Conservation (phyloP, 768 basidiomycete genomes). For the Russula griseocarnosa region DNA sequence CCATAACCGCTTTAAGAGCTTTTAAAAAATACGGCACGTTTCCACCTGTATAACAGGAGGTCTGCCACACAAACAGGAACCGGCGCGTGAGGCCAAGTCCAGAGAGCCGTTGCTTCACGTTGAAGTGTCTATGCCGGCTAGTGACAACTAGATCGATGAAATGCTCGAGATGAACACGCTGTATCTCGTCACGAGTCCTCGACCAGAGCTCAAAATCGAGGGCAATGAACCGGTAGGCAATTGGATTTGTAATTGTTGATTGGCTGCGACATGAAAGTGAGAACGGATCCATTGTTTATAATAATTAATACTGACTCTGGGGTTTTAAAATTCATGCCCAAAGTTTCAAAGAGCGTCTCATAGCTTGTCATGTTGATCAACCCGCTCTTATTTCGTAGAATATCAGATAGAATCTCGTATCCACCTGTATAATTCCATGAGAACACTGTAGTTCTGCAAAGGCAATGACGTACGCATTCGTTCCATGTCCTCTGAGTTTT, state of each 20-base stretch:
- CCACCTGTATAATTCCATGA: slow-evolving; percentile 51
- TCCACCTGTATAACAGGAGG: slow-evolving; percentile 65
- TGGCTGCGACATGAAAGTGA: slow-evolving; percentile 43
- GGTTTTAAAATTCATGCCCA: slow-evolving; percentile 77
- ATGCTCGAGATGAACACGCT: slow-evolving; percentile 74
- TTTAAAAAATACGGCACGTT: slow-evolving; percentile 49
- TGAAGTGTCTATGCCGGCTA: slow-evolving; percentile 75
- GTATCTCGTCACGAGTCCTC: slow-evolving; percentile 63
- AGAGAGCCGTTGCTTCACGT: slow-evolving; percentile 64
- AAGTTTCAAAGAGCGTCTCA: slow-evolving; percentile 78
- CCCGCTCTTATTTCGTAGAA: slow-evolving; percentile 64
- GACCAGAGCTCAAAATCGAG: slow-evolving; percentile 93
- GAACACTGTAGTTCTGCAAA: background rate
- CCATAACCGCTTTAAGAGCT: slow-evolving; percentile 56
- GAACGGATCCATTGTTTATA: background rate
- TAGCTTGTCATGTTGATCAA: slow-evolving; percentile 78
- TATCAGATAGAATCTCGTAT: slow-evolving; percentile 78
- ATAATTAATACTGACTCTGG: slow-evolving; percentile 58
- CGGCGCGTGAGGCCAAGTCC: slow-evolving; percentile 70
- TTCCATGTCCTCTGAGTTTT: slow-evolving; percentile 94
- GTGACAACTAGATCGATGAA: slow-evolving; percentile 68
- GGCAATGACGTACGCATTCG: slow-evolving; percentile 59
- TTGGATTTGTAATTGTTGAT: slow-evolving; percentile 77
- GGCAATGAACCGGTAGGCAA: slow-evolving; percentile 78
- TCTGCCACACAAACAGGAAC: slow-evolving; percentile 78